phyloP scores from a whole-genome alignment of 73 alveolate genomes.

The Paraurostyla sp. region DNA sequence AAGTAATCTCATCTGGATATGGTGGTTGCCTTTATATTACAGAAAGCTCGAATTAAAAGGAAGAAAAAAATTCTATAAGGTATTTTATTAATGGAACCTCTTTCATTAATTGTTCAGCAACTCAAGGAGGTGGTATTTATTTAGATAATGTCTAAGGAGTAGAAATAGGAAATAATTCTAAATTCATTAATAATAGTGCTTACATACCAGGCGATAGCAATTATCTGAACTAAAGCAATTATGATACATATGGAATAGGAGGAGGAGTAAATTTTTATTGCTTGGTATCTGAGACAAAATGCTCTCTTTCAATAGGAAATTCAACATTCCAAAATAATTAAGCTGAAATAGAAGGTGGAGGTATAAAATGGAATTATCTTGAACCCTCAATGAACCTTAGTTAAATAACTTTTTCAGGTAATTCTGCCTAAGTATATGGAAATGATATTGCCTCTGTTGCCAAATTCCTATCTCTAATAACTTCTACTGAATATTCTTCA shows the following conservation, averaged over 20 bases:
- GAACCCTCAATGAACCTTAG: neutral
- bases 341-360: conserved; percentile 51
- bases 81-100: neutral
- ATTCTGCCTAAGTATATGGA: conserved; percentile 48
- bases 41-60: conserved; percentile 3
- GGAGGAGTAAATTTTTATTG: conserved; percentile 33
- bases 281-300: neutral
- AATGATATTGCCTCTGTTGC: neutral
- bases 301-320: neutral
- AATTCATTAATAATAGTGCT: conserved; percentile 6
- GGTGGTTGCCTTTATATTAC: conserved; percentile 18
- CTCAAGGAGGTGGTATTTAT: conserved; percentile 37
- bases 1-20: neutral
- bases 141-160: conserved; percentile 18
- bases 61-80: neutral
- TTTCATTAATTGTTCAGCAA: neutral
- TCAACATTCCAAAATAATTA: neutral
- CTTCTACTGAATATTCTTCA: neutral
- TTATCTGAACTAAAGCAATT: neutral
- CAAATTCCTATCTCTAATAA: neutral
- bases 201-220: too few relatives aligned
- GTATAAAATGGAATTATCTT: conserved; percentile 29
- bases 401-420: neutral
- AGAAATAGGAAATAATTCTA: neutral
- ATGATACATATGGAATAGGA: neutral